Conservation (phyloP, 257 asterid genomes). For the Coffea canephora region DNA sequence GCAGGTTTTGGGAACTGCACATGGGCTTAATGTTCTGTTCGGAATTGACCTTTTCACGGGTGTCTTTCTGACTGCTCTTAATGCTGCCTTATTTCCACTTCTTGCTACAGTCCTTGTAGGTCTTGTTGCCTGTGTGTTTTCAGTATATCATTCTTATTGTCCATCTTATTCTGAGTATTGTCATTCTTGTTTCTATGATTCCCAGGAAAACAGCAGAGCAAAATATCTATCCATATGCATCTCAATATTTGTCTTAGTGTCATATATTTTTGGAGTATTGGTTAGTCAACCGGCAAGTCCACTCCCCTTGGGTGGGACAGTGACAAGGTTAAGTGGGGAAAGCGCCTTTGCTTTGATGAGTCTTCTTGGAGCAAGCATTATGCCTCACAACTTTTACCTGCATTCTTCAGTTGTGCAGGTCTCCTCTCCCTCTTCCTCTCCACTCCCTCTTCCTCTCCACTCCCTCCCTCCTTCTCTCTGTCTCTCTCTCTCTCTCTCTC, state of each 20-base stretch:
- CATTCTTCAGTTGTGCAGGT: slow-evolving; percentile 97
- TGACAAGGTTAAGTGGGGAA: slow-evolving; percentile 71
- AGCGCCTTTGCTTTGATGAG: slow-evolving; percentile 84
- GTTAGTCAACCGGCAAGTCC: slow-evolving; percentile 62
- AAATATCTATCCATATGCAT: slow-evolving; percentile 53
- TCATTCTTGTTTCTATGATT: slow-evolving; percentile 11
- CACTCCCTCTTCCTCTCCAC: slow-evolving; percentile 11
- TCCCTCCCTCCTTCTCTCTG: no score
- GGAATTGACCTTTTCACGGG: slow-evolving; percentile 78
- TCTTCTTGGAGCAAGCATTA: slow-evolving; percentile 88
- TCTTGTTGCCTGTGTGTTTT: slow-evolving; percentile 7
- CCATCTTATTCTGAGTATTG: neutral
- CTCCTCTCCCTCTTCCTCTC: slow-evolving; percentile 1
- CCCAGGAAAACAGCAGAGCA: slow-evolving; percentile 65
- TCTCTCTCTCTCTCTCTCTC: slow-evolving; percentile 14
- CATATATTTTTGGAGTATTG: slow-evolving; percentile 65
- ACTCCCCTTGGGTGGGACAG: slow-evolving; percentile 51
- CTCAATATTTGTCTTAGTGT: slow-evolving; percentile 52
- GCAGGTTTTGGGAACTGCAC: slow-evolving; percentile 93
- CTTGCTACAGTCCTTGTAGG: slow-evolving; percentile 66
- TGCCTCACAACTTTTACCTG: slow-evolving; percentile 94
- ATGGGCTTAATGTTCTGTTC: slow-evolving; percentile 78
- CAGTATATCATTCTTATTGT: neutral
- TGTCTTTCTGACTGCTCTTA: slow-evolving; percentile 72
- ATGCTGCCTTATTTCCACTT: slow-evolving; percentile 70